These are phyloP conservation scores for Mitragyna speciosa DNA, from an alignment of 257 asterid genomes.

Conservation along the genomic window DNA sequence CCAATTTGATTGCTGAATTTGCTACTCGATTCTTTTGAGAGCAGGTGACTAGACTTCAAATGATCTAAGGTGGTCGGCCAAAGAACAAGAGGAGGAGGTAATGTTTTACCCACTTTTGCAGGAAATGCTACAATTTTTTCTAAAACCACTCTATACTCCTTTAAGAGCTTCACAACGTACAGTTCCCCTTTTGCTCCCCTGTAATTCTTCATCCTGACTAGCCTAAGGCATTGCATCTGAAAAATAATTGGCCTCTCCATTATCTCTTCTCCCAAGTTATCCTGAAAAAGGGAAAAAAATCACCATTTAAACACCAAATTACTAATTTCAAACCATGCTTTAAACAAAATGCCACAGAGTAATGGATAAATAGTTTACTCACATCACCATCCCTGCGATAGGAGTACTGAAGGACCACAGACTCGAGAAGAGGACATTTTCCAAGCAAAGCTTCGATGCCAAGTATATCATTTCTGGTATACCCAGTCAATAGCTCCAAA, in stretches of 20 bases:
- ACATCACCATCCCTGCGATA: not conserved
- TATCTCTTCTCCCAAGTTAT: not conserved
- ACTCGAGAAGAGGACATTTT: not conserved
- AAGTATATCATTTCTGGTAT: not conserved
- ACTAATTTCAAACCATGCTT: not conserved
- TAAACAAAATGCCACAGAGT: too few relatives aligned
- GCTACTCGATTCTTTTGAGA: too few relatives aligned
- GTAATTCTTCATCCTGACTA: conserved; percentile 1
- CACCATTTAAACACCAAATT: not conserved
- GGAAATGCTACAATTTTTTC: not conserved
- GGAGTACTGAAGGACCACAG: not conserved
- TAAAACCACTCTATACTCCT: not conserved
- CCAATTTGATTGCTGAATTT: too few relatives aligned
- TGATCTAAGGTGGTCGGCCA: not conserved
- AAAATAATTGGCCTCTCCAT: not conserved
- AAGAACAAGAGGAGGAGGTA: not conserved
- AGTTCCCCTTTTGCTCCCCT: not conserved
- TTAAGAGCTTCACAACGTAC: not conserved
- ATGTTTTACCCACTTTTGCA: not conserved
- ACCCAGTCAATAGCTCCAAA: conserved; percentile 6
- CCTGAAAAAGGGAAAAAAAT: not conserved
- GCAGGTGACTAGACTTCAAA: not conserved
- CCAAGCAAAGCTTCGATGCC: not conserved
- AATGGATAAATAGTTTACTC: not conserved
- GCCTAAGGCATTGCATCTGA: not conserved